phyloP scores from a whole-genome alignment of 2,329 filamentous ascomycete genomes.

The Nannizzia gypsea region DNA sequence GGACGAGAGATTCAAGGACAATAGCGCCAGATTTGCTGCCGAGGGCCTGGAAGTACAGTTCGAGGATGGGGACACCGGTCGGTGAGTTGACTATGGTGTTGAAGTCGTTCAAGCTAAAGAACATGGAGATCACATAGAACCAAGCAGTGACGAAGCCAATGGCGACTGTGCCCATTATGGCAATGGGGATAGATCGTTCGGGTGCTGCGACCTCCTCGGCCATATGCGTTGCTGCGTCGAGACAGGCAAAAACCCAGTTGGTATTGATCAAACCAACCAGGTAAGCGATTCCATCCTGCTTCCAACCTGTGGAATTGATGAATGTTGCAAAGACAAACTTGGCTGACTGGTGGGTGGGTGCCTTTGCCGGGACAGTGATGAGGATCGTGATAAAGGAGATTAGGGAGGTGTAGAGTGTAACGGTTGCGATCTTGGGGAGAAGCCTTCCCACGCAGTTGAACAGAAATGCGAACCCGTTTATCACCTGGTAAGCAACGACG shows the following conservation, averaged over 20 bases:
- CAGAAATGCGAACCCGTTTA: constrained; percentile 38
- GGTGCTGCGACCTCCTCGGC: constrained; percentile 41
- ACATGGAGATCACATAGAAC: constrained; percentile 39
- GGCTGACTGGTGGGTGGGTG: constrained; percentile 34
- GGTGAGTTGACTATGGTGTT: constrained; percentile 27
- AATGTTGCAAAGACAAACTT: constrained; percentile 43
- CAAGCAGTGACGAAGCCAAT: constrained; percentile 41
- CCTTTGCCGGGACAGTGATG: constrained; percentile 36
- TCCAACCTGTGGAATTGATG: constrained; percentile 42
- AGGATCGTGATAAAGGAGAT: constrained; percentile 39
- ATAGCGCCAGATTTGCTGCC: constrained; percentile 35
- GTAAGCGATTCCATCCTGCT: constrained; percentile 38
- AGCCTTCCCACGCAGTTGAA: constrained; percentile 37
- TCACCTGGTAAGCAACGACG: constrained; percentile 36
- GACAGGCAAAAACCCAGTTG: constrained; percentile 41
- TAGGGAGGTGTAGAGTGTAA: constrained; percentile 37
- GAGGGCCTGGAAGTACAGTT: constrained; percentile 37
- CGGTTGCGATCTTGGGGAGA: constrained; percentile 31
- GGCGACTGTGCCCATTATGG: constrained; percentile 39
- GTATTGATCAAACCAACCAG: constrained; percentile 42
- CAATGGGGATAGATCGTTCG: constrained; percentile 39
- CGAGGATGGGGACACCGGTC: constrained; percentile 38
- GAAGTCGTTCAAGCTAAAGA: constrained; percentile 40
- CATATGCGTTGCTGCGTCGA: constrained; percentile 41
- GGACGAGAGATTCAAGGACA: constrained; percentile 36